Conservation (phyloP, 345 rosid species). For the Citrus reticulata region DNA sequence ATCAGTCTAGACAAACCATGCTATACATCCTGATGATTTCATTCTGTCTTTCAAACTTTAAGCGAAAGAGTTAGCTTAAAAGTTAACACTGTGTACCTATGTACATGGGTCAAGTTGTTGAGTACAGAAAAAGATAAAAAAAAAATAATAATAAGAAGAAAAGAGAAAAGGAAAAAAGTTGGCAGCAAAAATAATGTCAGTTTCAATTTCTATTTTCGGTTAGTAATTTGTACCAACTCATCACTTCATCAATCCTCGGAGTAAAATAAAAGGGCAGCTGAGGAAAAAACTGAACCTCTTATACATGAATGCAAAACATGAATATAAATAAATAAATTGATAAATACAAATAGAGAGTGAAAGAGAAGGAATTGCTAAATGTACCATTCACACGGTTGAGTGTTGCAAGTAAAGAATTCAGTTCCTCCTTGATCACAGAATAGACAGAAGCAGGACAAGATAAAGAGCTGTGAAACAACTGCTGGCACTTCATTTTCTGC, state of each 20-base stretch:
- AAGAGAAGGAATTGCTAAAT: neutral
- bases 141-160: no score
- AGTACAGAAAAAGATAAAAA: no score
- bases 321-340: no score
- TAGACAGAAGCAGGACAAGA: constrained; percentile 64
- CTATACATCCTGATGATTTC: neutral
- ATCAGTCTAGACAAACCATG: neutral
- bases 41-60: neutral
- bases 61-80: neutral
- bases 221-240: neutral
- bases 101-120: neutral
- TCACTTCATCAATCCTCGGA: neutral
- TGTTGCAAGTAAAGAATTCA: constrained; percentile 38
- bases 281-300: neutral
- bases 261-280: neutral
- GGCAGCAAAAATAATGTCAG: neutral
- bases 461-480: constrained; percentile 67
- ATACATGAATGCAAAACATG: neutral
- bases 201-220: neutral
- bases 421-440: constrained; percentile 53
- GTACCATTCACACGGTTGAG: constrained; percentile 48
- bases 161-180: no score
- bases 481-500: constrained; percentile 84
- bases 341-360: neutral
- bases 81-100: neutral